Evolutionary conservation across 2,329 filamentous ascomycete genomes (phyloP), one percentile per base, ranked within the genome.

Genomic region (Coleophoma cylindrospora): DNA sequence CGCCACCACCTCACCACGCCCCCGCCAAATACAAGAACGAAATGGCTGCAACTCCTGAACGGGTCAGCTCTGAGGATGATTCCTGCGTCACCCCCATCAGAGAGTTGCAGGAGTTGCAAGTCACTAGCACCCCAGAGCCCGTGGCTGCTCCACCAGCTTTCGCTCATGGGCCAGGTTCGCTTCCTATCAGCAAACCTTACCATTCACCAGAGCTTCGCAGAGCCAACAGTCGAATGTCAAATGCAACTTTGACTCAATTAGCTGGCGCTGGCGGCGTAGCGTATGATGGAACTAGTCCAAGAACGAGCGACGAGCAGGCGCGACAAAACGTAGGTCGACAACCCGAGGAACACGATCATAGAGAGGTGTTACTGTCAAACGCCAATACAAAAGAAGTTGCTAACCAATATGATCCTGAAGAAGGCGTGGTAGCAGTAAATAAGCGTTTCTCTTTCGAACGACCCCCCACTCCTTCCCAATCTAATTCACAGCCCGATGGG

Each of bases 201-300:
- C 82, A 89, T 51, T 85, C 89, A 32, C 81, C 87, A 13, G 89
- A 94, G 63, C 75, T 92, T 60, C 85, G 88, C 54, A 84, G 84
- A 56, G 89, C 88, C 47, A 94, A 90, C 59, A 91, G 86, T 58
- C 85, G 90, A 19, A 84, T 97, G 66, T 96, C 94, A 22, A 80
- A 77, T 58, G 84, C 83, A 1, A 97, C 92, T 1, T 74, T 96
- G 43, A 79, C 84, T 41, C 90, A 96, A 64, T 76, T 97, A 64
- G 83, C 82, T 33, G 86, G 85, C 57, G 87, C 86, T 43, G 81
- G 80, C 48, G 80, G 78, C 19, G 67, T 81, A 45, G 45, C 50
- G 47, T 51, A 54, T 68, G 69, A 76, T 65, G 73, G 71, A 67
- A 69, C 67, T 64, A 52, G 44, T 40, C 43, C 44, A n/a, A 54